phyloP scores from a whole-genome alignment of 2,329 filamentous ascomycete species.

The Mollisiaceae sp. region DNA sequence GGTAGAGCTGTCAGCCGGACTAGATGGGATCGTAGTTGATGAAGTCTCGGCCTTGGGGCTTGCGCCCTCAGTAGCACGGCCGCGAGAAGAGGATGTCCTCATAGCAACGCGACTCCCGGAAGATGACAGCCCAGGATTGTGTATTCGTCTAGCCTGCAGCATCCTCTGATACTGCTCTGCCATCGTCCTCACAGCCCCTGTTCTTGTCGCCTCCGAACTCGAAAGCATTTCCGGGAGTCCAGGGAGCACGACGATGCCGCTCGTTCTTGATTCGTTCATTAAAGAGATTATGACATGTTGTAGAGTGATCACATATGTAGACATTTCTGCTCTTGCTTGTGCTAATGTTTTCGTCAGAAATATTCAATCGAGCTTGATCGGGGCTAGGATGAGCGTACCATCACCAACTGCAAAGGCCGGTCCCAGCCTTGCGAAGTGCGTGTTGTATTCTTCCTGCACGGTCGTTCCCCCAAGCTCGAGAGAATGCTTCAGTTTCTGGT shows the following conservation, averaged over 20 bases:
- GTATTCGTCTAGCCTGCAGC: neutral
- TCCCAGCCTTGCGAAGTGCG: neutral
- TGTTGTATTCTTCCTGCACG: neutral
- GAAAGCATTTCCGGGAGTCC: neutral
- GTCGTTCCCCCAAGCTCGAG: neutral
- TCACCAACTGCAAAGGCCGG: neutral
- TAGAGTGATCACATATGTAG: neutral
- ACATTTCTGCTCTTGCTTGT: constrained; percentile 1
- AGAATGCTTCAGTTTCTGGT: neutral
- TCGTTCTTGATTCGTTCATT: neutral
- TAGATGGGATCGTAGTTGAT: too few species aligned
- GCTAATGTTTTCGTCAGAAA: neutral
- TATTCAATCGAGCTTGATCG: neutral
- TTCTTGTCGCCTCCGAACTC: neutral
- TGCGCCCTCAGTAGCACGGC: too few species aligned
- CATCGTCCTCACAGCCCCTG: neutral
- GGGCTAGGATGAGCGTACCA: neutral
- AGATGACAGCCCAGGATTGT: too few species aligned
- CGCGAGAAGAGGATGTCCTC: too few species aligned
- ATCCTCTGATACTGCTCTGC: neutral
- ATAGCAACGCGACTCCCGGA: too few species aligned
- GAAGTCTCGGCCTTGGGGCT: too few species aligned
- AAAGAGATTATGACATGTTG: neutral
- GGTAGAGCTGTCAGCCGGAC: too few species aligned
- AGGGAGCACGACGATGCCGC: neutral